phyloP scores from a whole-genome alignment of 176 grass and related monocot species.

The Triticum timopheevii region DNA sequence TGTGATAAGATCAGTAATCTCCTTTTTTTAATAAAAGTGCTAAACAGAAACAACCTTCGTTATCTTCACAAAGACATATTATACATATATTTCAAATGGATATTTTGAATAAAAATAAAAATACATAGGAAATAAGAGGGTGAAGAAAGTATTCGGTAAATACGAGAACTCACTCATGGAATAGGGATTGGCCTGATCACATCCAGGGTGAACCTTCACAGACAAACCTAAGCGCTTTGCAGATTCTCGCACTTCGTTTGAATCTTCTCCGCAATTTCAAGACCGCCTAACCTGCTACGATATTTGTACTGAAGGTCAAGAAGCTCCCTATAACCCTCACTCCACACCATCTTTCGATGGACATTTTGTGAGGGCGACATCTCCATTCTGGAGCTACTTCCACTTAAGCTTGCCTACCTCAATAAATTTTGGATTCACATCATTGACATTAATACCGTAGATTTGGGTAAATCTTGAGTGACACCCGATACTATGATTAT shows the following conservation, averaged over 20 bases:
- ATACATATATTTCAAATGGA: not conserved
- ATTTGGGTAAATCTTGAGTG: constrained; percentile 81
- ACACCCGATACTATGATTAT: constrained; percentile 88
- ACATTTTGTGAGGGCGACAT: constrained; percentile 61
- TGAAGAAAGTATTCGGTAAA: constrained; percentile 4
- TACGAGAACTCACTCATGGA: constrained; percentile 75
- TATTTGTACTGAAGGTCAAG: constrained; percentile 34
- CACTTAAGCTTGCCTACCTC: constrained; percentile 74
- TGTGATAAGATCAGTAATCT: not conserved
- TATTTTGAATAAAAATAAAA: not conserved
- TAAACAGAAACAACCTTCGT: not conserved
- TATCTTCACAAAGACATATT: not conserved
- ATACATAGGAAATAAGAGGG: not conserved
- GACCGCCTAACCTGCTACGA: constrained; percentile 53
- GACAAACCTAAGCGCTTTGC: constrained; percentile 59
- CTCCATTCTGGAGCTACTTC: constrained; percentile 58
- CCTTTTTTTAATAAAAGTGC: not conserved
- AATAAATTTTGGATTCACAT: constrained; percentile 94
- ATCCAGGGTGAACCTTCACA: constrained; percentile 69
- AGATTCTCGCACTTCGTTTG: constrained; percentile 54
- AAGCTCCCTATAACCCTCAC: constrained; percentile 90
- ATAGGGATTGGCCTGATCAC: constrained; percentile 84
- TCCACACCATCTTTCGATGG: constrained; percentile 90
- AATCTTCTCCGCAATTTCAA: constrained; percentile 89
- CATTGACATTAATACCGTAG: constrained; percentile 85